phyloP scores from a whole-genome alignment of 2,329 filamentous ascomycete species.

The Torrubiella hemipterigena region DNA sequence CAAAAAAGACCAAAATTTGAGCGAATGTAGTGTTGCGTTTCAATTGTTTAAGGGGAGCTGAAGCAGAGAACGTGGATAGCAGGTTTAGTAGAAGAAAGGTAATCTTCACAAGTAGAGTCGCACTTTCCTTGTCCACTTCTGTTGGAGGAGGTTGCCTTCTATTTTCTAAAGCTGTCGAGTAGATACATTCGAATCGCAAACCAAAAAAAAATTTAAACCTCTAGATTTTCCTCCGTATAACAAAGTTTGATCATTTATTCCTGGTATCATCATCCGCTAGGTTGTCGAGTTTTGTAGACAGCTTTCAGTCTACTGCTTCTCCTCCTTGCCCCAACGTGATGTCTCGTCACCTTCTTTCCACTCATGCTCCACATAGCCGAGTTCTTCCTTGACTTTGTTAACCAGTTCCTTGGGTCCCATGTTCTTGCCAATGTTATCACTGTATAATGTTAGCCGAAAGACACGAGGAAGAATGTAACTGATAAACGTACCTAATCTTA shows the following conservation, averaged over 20 bases:
- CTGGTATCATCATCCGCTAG: no score
- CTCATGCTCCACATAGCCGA: slow-evolving; percentile 75
- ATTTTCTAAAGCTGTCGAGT: no score
- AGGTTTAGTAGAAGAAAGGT: no score
- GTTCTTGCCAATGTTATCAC: slow-evolving; percentile 85
- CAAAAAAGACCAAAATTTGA: no score
- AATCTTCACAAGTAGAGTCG: no score
- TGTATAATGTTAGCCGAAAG: slow-evolving; percentile 13
- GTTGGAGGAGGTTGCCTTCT: no score
- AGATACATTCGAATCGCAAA: background rate
- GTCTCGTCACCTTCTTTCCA: slow-evolving; percentile 82
- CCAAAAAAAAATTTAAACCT: background rate
- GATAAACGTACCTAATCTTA: slow-evolving; percentile 56
- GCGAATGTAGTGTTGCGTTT: no score
- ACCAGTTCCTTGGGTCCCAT: slow-evolving; percentile 76
- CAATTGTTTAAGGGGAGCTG: no score
- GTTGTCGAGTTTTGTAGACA: no score
- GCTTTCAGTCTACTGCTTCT: slow-evolving; percentile 5
- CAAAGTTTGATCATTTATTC: no score
- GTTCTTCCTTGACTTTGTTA: slow-evolving; percentile 66
- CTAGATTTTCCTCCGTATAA: slow-evolving; percentile 16
- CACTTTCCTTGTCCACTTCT: no score
- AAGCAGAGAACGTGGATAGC: no score
- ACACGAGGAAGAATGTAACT: background rate
- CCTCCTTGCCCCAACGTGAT: slow-evolving; percentile 60